phyloP scores from a whole-genome alignment of 805 yeast genomes.

The Pichia insulana region DNA sequence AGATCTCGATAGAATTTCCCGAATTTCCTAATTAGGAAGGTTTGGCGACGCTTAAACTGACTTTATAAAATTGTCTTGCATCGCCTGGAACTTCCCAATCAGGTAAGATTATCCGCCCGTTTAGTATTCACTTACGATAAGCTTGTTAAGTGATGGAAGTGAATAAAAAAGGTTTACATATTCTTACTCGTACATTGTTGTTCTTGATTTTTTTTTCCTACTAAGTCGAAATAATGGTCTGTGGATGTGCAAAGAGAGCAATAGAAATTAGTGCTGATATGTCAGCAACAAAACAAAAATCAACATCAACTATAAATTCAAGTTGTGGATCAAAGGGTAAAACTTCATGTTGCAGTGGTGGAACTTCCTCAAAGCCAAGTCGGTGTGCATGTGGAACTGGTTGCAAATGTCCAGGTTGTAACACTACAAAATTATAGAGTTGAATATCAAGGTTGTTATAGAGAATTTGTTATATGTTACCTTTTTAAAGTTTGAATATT shows the following conservation, averaged over 20 bases:
- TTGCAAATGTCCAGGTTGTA: slow-evolving; percentile 29
- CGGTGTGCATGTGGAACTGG: slow-evolving; percentile 30
- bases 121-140: neutral
- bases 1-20: too few species aligned
- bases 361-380: slow-evolving; percentile 12
- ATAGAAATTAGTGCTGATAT: slow-evolving; percentile 4
- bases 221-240: too few species aligned
- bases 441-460: neutral
- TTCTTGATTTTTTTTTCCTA: too few species aligned
- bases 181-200: too few species aligned
- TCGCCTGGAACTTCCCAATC: neutral
- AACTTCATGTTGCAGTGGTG: slow-evolving; percentile 22
- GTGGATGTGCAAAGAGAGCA: slow-evolving; percentile 17
- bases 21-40: slow-evolving; percentile 3
- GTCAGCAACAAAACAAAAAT: neutral
- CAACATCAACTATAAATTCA: neutral
- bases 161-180: neutral
- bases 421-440: slow-evolving; percentile 26
- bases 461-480: too few species aligned
- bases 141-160: neutral
- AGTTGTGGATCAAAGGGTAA: slow-evolving; percentile 3
- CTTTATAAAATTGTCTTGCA: too few species aligned
- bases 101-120: neutral
- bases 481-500: too few species aligned
- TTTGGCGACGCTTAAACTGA: neutral